phyloP scores from a whole-genome alignment of 1,284 basidiomycete species.

The Wallemia mellicola region DNA sequence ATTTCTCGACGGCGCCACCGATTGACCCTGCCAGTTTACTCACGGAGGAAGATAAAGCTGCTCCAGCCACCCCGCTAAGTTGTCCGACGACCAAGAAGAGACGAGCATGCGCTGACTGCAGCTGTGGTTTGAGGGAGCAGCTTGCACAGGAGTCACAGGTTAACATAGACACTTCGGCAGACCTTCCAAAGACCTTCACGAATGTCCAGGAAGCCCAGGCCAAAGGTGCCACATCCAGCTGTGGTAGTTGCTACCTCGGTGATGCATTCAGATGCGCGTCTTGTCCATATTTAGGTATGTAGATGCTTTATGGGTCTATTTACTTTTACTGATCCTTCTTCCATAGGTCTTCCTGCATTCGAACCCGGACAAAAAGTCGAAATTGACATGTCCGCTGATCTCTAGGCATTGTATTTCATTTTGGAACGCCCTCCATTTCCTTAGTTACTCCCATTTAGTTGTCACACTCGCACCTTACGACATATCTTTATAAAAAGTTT shows the following conservation, averaged over 20 bases:
- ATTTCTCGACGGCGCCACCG: neutral
- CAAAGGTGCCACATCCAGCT: conserved; percentile 46
- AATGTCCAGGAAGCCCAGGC: conserved; percentile 22
- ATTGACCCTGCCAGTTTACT: conserved; percentile 21
- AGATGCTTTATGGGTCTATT: no score
- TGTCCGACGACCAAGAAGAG: conserved; percentile 21
- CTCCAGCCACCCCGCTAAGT: conserved; percentile 25
- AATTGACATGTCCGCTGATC: conserved; percentile 28
- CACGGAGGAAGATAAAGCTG: conserved; percentile 19
- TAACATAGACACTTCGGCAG: conserved; percentile 26
- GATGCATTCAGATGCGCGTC: conserved; percentile 89
- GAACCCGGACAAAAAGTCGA: conserved; percentile 94
- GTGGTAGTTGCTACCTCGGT: conserved; percentile 90
- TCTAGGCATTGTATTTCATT: neutral
- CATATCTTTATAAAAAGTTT: neutral
- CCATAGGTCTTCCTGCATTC: conserved; percentile 65
- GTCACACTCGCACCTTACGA: neutral
- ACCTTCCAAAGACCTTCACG: conserved; percentile 16
- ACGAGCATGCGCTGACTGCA: conserved; percentile 78
- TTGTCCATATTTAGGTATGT: conserved; percentile 79
- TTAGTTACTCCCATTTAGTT: neutral
- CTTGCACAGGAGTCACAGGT: conserved; percentile 23
- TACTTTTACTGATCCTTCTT: conserved; percentile 4
- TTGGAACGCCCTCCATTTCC: neutral
- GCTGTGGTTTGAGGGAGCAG: conserved; percentile 37